phyloP scores from a whole-genome alignment of 2,329 filamentous ascomycete genomes.

The Pseudocercospora crystallina region DNA sequence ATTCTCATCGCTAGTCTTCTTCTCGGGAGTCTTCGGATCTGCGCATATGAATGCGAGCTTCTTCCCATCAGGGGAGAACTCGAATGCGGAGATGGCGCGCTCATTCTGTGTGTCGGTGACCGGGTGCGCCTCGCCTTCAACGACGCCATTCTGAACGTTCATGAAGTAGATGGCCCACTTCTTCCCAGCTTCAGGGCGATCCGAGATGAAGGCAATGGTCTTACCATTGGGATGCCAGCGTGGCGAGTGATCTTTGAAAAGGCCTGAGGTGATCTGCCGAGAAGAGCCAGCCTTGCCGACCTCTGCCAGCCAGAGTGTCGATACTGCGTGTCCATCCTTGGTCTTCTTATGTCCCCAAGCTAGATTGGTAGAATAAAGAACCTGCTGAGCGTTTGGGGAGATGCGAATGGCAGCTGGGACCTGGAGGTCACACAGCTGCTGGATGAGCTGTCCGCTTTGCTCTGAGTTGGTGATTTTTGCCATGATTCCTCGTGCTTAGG shows the following conservation, averaged over 20 bases:
- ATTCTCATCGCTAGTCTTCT: constrained; percentile 34
- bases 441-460: constrained; percentile 3
- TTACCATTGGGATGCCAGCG: constrained; percentile 32
- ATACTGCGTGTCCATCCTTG: constrained; percentile 19
- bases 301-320: constrained; percentile 32
- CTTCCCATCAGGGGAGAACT: constrained; percentile 37
- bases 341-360: constrained; percentile 19
- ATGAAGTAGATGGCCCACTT: constrained; percentile 35
- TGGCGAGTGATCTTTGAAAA: constrained; percentile 27
- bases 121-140: constrained; percentile 27
- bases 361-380: constrained; percentile 29
- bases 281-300: constrained; percentile 26
- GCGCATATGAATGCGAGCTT: constrained; percentile 37
- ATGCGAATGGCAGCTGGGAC: constrained; percentile 26
- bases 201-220: constrained; percentile 37
- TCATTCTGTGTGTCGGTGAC: constrained; percentile 32
- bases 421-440: constrained; percentile 26
- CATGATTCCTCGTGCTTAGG: background rate
- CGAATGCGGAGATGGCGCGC: constrained; percentile 27
- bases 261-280: constrained; percentile 30
- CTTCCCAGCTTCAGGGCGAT: constrained; percentile 33
- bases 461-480: background rate
- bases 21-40: constrained; percentile 35
- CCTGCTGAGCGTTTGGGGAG: constrained; percentile 25
- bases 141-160: constrained; percentile 12